Evolutionary conservation across 768 basidiomycete genomes (phyloP).

Genomic region (Myochromella boudieri): DNA sequence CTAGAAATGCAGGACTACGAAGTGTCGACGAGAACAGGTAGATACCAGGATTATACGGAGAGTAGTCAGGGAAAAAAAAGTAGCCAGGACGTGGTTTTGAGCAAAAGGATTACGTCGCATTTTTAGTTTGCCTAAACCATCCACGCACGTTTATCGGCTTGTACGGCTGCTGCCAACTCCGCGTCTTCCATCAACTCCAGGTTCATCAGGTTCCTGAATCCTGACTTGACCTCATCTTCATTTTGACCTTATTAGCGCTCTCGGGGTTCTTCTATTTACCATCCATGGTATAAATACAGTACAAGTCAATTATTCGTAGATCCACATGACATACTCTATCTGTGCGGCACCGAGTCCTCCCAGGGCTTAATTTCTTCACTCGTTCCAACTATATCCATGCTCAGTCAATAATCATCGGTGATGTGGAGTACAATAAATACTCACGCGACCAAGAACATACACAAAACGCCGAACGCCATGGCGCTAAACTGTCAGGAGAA

Average conservation of each 20-base stretch:
- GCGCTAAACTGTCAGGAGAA: constrained; percentile 69
- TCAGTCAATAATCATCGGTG: not conserved
- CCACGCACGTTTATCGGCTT: constrained; percentile 58
- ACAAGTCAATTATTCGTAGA: not conserved
- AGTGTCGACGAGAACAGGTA: constrained; percentile 1
- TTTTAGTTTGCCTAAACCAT: constrained; percentile 8
- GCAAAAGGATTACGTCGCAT: constrained; percentile 33
- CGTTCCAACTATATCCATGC: constrained; percentile 63
- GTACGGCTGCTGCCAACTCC: constrained; percentile 14
- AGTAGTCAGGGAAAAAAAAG: constrained; percentile 24
- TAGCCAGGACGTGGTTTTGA: constrained; percentile 12
- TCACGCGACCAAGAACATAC: constrained; percentile 93
- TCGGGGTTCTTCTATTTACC: no score
- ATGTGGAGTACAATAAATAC: constrained; percentile 29
- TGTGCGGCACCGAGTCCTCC: not conserved
- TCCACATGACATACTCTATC: not conserved
- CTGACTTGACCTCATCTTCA: constrained; percentile 10
- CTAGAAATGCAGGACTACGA: no score
- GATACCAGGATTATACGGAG: constrained; percentile 17
- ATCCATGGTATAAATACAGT: constrained; percentile 1
- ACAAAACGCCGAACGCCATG: constrained; percentile 87
- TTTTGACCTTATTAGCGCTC: no score
- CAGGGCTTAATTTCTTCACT: constrained; percentile 44
- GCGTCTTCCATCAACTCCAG: constrained; percentile 7
- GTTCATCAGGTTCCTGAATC: not conserved